phyloP scores from a whole-genome alignment of 1,284 basidiomycete genomes.

The Limonomyces culmigenus region DNA sequence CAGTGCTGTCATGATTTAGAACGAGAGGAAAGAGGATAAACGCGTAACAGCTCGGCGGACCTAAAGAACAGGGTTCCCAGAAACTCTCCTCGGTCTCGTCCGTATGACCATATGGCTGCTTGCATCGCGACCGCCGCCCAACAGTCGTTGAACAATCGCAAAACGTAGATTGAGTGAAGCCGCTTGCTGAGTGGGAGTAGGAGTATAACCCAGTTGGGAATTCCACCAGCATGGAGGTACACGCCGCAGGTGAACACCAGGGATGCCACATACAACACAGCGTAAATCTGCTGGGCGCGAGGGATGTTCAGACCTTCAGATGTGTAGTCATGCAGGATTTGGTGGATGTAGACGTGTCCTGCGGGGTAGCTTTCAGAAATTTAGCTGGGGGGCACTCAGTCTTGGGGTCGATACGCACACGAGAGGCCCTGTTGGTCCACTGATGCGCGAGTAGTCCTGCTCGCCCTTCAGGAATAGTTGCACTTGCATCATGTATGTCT shows the following conservation, averaged over 20 bases:
- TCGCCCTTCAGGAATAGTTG: conserved; percentile 71
- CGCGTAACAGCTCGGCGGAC: background rate
- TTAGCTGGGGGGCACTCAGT: background rate
- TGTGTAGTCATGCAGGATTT: conserved; percentile 53
- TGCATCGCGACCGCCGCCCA: conserved; percentile 58
- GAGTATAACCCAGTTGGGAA: conserved; percentile 70
- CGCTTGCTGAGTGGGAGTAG: conserved; percentile 80
- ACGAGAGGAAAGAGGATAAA: too few relatives aligned
- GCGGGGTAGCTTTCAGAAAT: conserved; percentile 97
- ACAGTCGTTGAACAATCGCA: conserved; percentile 94
- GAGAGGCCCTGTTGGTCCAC: conserved; percentile 84
- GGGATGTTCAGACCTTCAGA: conserved; percentile 42
- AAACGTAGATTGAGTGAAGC: conserved; percentile 83
- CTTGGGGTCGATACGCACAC: conserved; percentile 50
- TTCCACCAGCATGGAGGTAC: conserved; percentile 41
- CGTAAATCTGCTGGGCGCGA: conserved; percentile 69
- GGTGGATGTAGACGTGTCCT: conserved; percentile 79
- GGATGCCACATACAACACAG: conserved; percentile 50
- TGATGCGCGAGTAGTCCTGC: conserved; percentile 71
- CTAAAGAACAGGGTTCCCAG: too few relatives aligned
- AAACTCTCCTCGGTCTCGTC: conserved; percentile 36
- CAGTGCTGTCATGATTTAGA: conserved; percentile 43
- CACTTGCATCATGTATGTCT: conserved; percentile 83
- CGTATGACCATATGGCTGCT: conserved; percentile 43
- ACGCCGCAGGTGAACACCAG: conserved; percentile 50